These are phyloP conservation scores for Carex scoparia DNA, from an alignment of 176 grass and related monocot genomes.

Conservation along the genomic window DNA sequence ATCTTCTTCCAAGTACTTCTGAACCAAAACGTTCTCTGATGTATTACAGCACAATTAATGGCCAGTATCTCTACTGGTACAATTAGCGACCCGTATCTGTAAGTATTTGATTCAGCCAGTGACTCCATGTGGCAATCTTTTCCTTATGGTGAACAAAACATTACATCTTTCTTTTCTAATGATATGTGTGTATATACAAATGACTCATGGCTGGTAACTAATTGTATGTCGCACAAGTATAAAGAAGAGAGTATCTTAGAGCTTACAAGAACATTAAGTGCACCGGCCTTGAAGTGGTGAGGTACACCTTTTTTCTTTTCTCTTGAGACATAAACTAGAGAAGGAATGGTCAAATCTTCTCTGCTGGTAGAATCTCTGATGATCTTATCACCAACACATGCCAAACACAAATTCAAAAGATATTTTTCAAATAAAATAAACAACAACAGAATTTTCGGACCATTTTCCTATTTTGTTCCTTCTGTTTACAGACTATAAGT, in stretches of 20 bases:
- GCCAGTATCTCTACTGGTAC: neutral
- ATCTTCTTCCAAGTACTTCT: neutral
- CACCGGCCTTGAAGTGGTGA: conserved; percentile 80
- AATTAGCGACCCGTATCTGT: neutral
- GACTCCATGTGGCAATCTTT: neutral
- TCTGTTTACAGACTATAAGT: neutral
- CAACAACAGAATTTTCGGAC: neutral
- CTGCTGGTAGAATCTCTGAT: neutral
- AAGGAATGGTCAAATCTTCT: conserved; percentile 14
- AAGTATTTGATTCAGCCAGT: neutral
- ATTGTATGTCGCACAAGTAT: too few relatives aligned
- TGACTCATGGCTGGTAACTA: too few relatives aligned
- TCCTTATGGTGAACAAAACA: neutral
- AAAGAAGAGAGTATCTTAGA: neutral
- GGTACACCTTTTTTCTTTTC: conserved; percentile 38
- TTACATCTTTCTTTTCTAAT: too few relatives aligned
- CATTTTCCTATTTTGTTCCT: neutral
- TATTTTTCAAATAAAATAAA: neutral
- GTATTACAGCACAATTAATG: neutral
- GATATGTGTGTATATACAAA: too few relatives aligned
- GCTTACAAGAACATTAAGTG: conserved; percentile 59
- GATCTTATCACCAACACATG: conserved; percentile 20
- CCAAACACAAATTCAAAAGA: neutral
- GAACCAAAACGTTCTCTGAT: neutral
- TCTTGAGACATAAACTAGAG: conserved; percentile 49